Evolutionary conservation across 495 filamentous ascomycete genomes (phyloP).

Genomic region (Opeltia flavorubescens): DNA sequence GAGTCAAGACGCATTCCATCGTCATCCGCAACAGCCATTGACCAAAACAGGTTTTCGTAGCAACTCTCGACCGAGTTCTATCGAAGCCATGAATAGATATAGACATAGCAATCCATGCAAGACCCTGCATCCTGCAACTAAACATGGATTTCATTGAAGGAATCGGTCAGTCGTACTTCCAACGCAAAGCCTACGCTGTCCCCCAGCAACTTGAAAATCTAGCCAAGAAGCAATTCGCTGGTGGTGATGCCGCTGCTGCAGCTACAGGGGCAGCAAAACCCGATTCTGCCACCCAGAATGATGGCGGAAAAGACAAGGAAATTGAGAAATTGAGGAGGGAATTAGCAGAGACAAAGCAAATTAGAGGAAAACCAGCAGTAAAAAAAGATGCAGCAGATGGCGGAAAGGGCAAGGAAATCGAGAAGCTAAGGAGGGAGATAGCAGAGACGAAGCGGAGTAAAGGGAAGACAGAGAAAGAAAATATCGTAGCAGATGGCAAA

Average conservation of each 20-base stretch:
- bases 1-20: too few relatives aligned
- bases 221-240: conserved; percentile 10
- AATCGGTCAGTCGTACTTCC: conserved; percentile 11
- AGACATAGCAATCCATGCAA: too few relatives aligned
- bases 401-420: conserved; percentile 10
- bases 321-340: not conserved
- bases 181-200: conserved; percentile 10
- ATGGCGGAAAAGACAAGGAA: not conserved
- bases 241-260: not conserved
- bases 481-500: not conserved
- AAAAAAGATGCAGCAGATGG: not conserved
- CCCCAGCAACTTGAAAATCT: conserved; percentile 14
- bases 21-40: too few relatives aligned
- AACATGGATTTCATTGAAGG: conserved; percentile 8
- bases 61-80: not conserved
- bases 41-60: too few relatives aligned
- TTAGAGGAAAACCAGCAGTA: not conserved
- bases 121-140: too few relatives aligned
- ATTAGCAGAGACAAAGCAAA: not conserved
- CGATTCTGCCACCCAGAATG: not conserved
- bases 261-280: not conserved
- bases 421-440: conserved; percentile 7
- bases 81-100: not conserved
- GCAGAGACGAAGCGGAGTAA: not conserved
- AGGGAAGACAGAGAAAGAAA: not conserved